Evolutionary conservation across 2,329 filamentous ascomycete species (phyloP).

Genomic region (Colletotrichum sansevieriae): DNA sequence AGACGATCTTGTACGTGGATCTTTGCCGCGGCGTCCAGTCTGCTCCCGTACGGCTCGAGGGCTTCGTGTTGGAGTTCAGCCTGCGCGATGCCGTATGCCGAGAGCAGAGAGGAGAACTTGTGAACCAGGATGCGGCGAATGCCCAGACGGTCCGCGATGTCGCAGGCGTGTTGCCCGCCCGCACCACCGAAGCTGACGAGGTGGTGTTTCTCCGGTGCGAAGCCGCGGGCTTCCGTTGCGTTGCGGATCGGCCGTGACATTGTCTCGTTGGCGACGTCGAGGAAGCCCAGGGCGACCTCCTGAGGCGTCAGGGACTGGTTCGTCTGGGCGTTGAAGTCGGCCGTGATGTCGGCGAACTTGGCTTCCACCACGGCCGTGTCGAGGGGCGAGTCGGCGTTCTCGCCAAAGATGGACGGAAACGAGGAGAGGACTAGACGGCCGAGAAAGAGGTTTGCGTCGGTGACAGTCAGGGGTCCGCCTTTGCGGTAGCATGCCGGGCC

Average conservation of each 20-base stretch:
- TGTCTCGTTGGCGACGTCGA: constrained; percentile 81
- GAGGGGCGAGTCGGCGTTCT: constrained; percentile 70
- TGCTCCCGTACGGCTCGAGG: constrained; percentile 50
- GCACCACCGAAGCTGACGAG: constrained; percentile 74
- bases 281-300: constrained; percentile 75
- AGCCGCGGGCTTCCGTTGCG: constrained; percentile 72
- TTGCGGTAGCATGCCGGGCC: constrained; percentile 80
- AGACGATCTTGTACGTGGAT: constrained; percentile 45
- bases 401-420: constrained; percentile 80
- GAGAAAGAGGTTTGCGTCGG: constrained; percentile 78
- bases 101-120: constrained; percentile 55
- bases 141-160: constrained; percentile 55
- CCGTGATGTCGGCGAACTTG: constrained; percentile 58
- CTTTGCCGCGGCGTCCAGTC: constrained; percentile 36
- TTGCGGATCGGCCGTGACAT: constrained; percentile 83
- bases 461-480: constrained; percentile 77
- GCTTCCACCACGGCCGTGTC: constrained; percentile 55
- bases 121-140: constrained; percentile 59
- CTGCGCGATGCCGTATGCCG: constrained; percentile 59
- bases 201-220: constrained; percentile 49
- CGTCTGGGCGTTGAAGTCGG: constrained; percentile 54
- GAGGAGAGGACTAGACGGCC: constrained; percentile 70
- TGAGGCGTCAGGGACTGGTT: constrained; percentile 49
- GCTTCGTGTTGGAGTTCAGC: constrained; percentile 55
- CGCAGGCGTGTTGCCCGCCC: constrained; percentile 71